Conservation (phyloP, 176 grass and related monocot genomes). For the Bolboschoenus planiculmis region DNA sequence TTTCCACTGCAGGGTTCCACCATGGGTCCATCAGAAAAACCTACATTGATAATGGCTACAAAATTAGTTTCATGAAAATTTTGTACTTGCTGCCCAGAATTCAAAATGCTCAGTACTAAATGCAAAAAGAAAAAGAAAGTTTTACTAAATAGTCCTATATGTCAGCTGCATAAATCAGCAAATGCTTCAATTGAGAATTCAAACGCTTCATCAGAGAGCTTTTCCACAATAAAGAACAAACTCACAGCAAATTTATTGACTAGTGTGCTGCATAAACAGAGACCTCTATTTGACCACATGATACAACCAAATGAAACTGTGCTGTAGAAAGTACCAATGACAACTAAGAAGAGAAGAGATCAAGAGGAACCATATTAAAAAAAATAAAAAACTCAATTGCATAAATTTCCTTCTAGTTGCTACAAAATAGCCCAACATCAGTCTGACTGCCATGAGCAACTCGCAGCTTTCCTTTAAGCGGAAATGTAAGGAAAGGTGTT, state of each 20-base stretch:
- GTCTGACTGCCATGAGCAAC: not conserved
- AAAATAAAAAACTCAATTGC: not conserved
- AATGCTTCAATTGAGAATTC: not conserved
- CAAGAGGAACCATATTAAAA: not conserved
- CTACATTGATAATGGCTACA: slow-evolving; percentile 33
- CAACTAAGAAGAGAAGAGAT: not conserved
- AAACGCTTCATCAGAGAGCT: not conserved
- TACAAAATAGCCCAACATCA: not conserved
- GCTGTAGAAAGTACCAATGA: not conserved
- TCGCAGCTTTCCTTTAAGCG: not conserved
- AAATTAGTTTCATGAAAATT: not conserved
- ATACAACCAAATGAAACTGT: not conserved
- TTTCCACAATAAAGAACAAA: not conserved
- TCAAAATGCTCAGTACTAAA: not conserved
- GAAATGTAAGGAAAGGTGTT: not conserved
- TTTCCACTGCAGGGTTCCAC: slow-evolving; percentile 94
- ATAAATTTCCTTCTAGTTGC: not conserved
- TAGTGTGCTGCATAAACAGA: not conserved
- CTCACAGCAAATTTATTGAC: not conserved
- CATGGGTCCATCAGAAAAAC: slow-evolving; percentile 97
- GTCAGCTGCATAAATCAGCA: not conserved
- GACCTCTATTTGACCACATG: not conserved
- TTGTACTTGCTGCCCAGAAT: not conserved
- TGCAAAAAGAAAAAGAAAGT: not conserved
- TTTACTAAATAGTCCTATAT: not conserved